These are phyloP conservation scores for Davidsoniella australis DNA, from an alignment of 2,329 filamentous ascomycete genomes.

Conservation along the genomic window DNA sequence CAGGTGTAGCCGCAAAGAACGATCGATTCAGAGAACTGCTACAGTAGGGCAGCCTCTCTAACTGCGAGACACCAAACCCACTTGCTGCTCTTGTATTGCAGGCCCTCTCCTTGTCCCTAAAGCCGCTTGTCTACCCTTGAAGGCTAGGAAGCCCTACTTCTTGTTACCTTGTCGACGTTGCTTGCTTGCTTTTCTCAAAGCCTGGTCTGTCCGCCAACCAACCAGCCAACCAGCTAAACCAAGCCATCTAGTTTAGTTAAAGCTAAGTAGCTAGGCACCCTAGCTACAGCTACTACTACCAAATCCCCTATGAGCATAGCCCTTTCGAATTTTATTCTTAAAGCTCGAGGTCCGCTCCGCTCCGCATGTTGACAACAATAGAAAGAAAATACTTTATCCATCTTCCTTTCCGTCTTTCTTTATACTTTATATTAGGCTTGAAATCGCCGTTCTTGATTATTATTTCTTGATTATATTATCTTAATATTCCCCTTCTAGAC, in stretches of 20 bases:
- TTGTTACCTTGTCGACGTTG: too few species aligned
- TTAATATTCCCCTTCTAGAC: background rate
- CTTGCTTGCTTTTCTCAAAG: background rate
- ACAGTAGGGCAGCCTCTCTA: too few species aligned
- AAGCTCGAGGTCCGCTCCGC: constrained; percentile 5
- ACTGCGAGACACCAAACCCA: too few species aligned
- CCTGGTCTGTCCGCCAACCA: constrained; percentile 1
- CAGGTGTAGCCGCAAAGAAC: too few species aligned
- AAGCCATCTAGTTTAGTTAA: background rate
- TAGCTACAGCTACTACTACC: background rate
- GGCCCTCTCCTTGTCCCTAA: too few species aligned
- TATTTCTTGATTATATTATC: too few species aligned
- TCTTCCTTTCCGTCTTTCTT: constrained; percentile 1
- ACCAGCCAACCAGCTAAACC: background rate
- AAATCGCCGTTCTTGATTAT: background rate
- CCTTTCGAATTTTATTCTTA: constrained; percentile 1
- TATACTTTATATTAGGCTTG: background rate
- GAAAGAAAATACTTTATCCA: background rate
- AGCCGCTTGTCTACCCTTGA: too few species aligned
- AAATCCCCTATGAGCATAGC: too few species aligned
- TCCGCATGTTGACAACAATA: background rate
- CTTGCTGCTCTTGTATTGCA: too few species aligned
- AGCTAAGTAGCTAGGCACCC: background rate
- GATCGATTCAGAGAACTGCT: too few species aligned
- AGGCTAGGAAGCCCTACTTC: too few species aligned